Evolutionary conservation across 2,329 filamentous ascomycete genomes (phyloP), one percentile per base, ranked within the genome.

Genomic region (Colletotrichum australisinense): DNA sequence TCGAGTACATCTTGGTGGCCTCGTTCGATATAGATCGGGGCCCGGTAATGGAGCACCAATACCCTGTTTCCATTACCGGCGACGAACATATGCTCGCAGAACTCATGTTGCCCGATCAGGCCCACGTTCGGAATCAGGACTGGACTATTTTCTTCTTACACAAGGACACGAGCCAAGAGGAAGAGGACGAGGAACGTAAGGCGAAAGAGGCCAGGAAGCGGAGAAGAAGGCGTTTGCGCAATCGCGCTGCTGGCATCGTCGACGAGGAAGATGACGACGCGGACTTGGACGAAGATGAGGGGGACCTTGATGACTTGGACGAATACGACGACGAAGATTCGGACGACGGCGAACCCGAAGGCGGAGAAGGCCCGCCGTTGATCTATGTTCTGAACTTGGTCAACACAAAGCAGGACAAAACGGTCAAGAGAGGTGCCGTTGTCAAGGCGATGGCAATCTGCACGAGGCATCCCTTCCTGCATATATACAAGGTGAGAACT

Each of bases 131-230:
- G 52, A 96, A 94, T 79, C 95, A 98, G 84, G 97, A 99, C 82
- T 99, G 97, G 97, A 99, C 97, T 55, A 98, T 98, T 68, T 99
- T 99, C 86, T 99, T 99, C 81, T 83, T 99, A 69, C 97, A 99
- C 85, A 98, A 98, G 82, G 97, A 99, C 81, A 94, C 93, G 4
- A 95, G 91, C 73, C 91, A 93, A 63, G 93, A 94, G 73, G 94
- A 96, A 70, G 95, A 97, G 73, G 93, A 95, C 35, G 90, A 92
- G 69, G 93, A 94, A 77, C 87, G 87, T 74, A 86, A 85, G 67
- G 87, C 87, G 52, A 92, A 89, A 76, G 85, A 88, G 78, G 86
- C 87, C 76, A 84, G 88, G 78, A 86, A 81, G 68, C 85, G 83
- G 76, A 83, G 84, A 79, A 87, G 90, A 69, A 87, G 85, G 75